Percentiles rank a stretch among this genome's conserved stretches.
phyloP scores from a whole-genome alignment of 1,284 basidiomycete genomes.

The Irpex sp. region DNA sequence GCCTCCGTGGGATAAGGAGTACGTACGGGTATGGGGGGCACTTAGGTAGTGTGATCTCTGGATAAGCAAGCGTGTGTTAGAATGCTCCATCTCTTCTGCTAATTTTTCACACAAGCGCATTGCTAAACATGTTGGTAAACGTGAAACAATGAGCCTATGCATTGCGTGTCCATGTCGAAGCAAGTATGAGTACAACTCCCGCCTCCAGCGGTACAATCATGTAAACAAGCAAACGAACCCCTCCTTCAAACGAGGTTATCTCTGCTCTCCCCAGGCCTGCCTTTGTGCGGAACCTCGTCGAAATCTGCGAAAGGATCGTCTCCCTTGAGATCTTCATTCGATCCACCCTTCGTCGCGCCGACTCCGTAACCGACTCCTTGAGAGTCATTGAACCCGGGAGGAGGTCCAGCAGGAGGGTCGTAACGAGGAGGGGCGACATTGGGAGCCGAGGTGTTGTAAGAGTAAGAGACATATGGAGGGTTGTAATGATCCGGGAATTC shows the following conservation, averaged over 20 bases:
- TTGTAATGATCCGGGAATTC: conserved; percentile 36
- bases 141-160: no score
- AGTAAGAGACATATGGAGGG: conserved; percentile 33
- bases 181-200: not conserved
- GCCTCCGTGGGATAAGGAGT: no score
- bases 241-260: conserved; percentile 10
- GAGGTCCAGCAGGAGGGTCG: conserved; percentile 10
- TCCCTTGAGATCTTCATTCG: conserved; percentile 17
- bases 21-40: no score
- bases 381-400: conserved; percentile 33
- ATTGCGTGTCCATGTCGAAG: not conserved
- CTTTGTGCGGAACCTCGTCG: conserved; percentile 23
- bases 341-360: conserved; percentile 29
- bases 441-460: conserved; percentile 30
- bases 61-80: no score
- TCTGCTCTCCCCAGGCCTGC: conserved; percentile 12
- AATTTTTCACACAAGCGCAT: no score
- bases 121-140: no score
- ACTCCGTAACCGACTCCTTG: conserved; percentile 24
- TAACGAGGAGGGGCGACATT: conserved; percentile 46
- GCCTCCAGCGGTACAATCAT: not conserved
- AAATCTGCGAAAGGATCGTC: conserved; percentile 48
- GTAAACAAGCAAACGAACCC: not conserved
- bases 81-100: no score
- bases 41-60: no score